These are phyloP conservation scores for Blastobotrys apis DNA, from an alignment of 1,139 yeast genomes.

Conservation along the genomic window DNA sequence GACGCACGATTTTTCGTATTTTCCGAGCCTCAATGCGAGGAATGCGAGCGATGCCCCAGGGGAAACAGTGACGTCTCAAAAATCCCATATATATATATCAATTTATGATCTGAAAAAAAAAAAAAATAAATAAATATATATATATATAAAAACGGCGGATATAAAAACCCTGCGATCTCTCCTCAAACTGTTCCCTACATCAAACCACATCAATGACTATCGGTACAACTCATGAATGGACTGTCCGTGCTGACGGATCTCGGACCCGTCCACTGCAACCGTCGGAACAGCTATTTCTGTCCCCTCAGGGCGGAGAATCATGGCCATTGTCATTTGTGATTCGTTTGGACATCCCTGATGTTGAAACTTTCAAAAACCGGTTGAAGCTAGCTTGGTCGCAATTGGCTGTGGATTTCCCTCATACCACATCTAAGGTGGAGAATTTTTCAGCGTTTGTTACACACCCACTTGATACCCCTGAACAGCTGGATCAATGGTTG, in stretches of 20 bases:
- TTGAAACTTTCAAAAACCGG: neutral
- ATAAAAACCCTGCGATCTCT: too few relatives aligned
- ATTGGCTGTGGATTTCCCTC: neutral
- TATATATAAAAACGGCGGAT: too few relatives aligned
- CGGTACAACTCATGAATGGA: too few relatives aligned
- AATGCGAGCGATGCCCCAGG: too few relatives aligned
- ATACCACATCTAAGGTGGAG: neutral
- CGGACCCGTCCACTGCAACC: neutral
- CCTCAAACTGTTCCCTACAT: too few relatives aligned
- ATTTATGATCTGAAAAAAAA: too few relatives aligned
- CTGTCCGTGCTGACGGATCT: neutral
- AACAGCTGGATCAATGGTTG: neutral
- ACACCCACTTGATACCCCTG: neutral
- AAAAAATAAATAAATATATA: too few relatives aligned
- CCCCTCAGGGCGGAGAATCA: constrained; percentile 1
- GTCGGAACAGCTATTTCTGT: neutral
- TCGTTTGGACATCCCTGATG: neutral
- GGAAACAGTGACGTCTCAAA: too few relatives aligned
- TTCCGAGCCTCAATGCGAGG: too few relatives aligned
- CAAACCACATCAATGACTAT: too few relatives aligned
- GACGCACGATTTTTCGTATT: too few relatives aligned
- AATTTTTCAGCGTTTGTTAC: neutral
- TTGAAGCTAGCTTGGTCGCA: neutral
- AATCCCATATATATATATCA: too few relatives aligned
- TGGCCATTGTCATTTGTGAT: constrained; percentile 2